A percentile compares a stretch with the other conserved stretches of the same genome.
Evolutionary conservation across 116 monocot genomes (phyloP).

Genomic region (Iris pallida): DNA sequence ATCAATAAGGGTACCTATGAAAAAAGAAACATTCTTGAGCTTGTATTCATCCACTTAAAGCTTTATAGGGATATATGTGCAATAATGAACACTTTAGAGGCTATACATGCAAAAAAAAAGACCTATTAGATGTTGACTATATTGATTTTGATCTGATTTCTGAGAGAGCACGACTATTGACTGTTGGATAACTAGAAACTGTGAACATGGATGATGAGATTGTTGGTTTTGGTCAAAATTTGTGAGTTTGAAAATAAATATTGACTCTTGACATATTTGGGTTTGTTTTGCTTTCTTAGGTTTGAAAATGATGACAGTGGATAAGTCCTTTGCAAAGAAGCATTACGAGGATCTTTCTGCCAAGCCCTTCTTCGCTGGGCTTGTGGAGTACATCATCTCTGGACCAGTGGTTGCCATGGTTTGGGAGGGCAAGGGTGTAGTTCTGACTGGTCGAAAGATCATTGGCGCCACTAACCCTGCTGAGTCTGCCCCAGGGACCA

Average conservation of each 20-base stretch:
- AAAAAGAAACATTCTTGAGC: too few species aligned
- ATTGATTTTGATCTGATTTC: too few species aligned
- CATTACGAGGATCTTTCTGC: slow-evolving; percentile 83
- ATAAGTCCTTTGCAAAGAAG: slow-evolving; percentile 79
- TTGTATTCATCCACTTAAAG: too few species aligned
- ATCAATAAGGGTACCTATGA: too few species aligned
- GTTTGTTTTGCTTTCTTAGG: slow-evolving; percentile 21
- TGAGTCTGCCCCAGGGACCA: slow-evolving; percentile 70
- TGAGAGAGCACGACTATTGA: too few species aligned
- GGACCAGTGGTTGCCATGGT: slow-evolving; percentile 95
- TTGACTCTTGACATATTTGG: neutral
- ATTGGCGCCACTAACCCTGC: slow-evolving; percentile 76
- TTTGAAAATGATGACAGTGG: slow-evolving; percentile 80
- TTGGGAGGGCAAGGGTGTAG: slow-evolving; percentile 80
- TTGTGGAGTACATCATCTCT: slow-evolving; percentile 91
- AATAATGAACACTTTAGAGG: too few species aligned
- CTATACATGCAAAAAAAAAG: too few species aligned
- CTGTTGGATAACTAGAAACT: neutral
- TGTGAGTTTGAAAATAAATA: neutral
- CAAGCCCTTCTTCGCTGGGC: slow-evolving; percentile 77
- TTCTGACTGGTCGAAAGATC: slow-evolving; percentile 70
- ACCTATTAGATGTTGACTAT: too few species aligned
- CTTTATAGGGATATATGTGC: too few species aligned
- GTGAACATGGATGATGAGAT: neutral
- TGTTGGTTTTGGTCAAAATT: neutral